Base-by-base conservation (phyloP, 2,329 filamentous ascomycete genomes). In the Chaetothyriales sp. region DNA sequence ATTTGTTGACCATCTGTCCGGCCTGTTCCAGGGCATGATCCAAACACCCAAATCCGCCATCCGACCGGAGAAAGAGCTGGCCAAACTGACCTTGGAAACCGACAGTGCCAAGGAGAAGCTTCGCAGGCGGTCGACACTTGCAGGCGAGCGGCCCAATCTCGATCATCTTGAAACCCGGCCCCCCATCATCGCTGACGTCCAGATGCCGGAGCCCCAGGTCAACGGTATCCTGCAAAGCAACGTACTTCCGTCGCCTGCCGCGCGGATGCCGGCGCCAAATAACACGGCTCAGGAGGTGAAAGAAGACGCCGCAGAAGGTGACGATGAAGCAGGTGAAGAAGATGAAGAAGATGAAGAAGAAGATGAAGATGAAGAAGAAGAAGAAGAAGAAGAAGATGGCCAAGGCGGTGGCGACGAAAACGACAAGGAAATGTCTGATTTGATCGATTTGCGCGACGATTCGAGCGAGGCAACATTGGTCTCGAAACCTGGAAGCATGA, bases 61-160 rank as follows among this genome's bases (percentile, higher is more conserved):
- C 28, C 79, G 76, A 44, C 89, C 89, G 1, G 81, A 82, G 2
- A 82, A 85, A 60, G 80, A 87, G 58, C 75, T 95, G 33, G 89
- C 89, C 22, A 83, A 88, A 48, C 77, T 89, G 43, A 89, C 89
- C 1, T 73, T 95, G 19, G 78, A 86, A 53, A 77, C 73, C 56
- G 72, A 75, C 20, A 73, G 73, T 46, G 74, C 75, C 43, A 77
- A 79, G 58, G 74, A 72, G 43, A 70, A 70, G 20, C 72, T 75
- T 52, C 70, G 75, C 51, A 66, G 73, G 54, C 66, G 69, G 52
- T 75, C 74, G 22, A 70, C 73, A 50, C 49, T 60, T 25, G 55
- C 54, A 33, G 50, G 51, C 15, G 54, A 58, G 44, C 62, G 61
- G 22, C 63, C 62, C 13, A 58, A 53, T 25, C 49, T 60, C 22